Base-by-base conservation (phyloP, 257 asterid genomes). In the Echites panduratus region DNA sequence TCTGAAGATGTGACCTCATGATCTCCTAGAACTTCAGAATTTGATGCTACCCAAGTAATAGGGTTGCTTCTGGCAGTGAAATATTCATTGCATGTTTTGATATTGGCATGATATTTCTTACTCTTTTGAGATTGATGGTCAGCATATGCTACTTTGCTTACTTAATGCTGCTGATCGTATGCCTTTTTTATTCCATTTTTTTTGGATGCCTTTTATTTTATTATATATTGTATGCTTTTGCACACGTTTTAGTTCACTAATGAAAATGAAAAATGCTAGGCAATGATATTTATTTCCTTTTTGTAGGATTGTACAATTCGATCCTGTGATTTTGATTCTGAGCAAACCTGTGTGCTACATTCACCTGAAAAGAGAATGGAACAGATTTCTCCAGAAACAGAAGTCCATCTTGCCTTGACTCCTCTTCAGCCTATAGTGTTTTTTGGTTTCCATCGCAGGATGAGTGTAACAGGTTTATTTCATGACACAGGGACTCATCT, bases 361-460 rank as follows among this genome's bases (percentile, higher is more conserved):
- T 95, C 99, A 70, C 99, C 97, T 76, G 99, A 95, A 78, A 95
- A 89, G 92, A 92, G 98, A 89, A 79, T 86, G 41, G 99, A 95
- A 70, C 98, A 85, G 71, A 95, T 95, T 79, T 84, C 97, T 50
- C 66, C 88, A 5, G 99, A 92, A 78, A 87, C 97, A 7, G 99
- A 95, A 92, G 99, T 95, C 70, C 99, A 95, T 85, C 96, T 95
- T 65, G 99, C 99, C 75, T 81, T 95, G 90, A 95, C 98, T 84
- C 95, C 92, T 59, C 97, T 95, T 82, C 97, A 84, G 87, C 96
- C 99, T 77, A 92, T 95, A 68, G 99, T 95, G 64, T 95, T 92
- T 84, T 95, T 95, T 67, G 97, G 99, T 75, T 92, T 95, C 85
- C 98, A 95, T 80, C 87, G 87, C 84, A 90, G 94, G 90, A 89